Conservation (phyloP, 805 yeast species). For the Metschnikowia reukaufii region DNA sequence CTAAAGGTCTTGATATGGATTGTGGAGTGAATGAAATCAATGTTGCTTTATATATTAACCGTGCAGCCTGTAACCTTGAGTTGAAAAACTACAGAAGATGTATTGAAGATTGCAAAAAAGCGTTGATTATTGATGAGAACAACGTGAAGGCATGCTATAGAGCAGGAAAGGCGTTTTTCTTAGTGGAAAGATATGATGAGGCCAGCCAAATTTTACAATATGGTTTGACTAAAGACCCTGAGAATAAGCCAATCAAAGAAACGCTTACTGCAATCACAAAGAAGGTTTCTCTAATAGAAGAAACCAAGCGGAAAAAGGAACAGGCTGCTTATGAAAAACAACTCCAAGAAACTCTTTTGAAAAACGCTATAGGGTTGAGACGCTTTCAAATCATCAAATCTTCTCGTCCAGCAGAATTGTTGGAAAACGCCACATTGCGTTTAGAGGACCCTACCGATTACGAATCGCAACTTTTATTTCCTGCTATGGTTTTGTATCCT, state of each 20-base stretch:
- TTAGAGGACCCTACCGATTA: constrained; percentile 66
- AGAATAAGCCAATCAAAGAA: constrained; percentile 54
- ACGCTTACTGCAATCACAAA: constrained; percentile 47
- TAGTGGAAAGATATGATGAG: constrained; percentile 68
- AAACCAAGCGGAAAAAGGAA: constrained; percentile 35
- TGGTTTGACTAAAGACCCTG: constrained; percentile 61
- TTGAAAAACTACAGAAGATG: constrained; percentile 81
- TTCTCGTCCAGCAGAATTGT: constrained; percentile 53
- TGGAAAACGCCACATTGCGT: constrained; percentile 51
- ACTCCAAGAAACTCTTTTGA: constrained; percentile 44
- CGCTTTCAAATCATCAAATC: constrained; percentile 52
- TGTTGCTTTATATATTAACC: constrained; percentile 67
- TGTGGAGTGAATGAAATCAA: constrained; percentile 57
- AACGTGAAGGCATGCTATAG: constrained; percentile 85
- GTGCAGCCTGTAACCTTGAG: constrained; percentile 91
- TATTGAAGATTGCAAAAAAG: constrained; percentile 79
- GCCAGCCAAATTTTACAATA: constrained; percentile 64
- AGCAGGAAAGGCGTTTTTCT: constrained; percentile 76
- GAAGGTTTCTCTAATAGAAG: constrained; percentile 23
- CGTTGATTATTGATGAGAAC: constrained; percentile 61
- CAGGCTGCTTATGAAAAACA: constrained; percentile 42
- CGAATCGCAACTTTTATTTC: constrained; percentile 78
- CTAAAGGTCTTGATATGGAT: constrained; percentile 73
- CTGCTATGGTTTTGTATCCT: constrained; percentile 80
- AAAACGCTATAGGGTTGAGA: constrained; percentile 62